Conservation (phyloP, 495 filamentous ascomycete species). For the Hypoxylon lienhwacheense region DNA sequence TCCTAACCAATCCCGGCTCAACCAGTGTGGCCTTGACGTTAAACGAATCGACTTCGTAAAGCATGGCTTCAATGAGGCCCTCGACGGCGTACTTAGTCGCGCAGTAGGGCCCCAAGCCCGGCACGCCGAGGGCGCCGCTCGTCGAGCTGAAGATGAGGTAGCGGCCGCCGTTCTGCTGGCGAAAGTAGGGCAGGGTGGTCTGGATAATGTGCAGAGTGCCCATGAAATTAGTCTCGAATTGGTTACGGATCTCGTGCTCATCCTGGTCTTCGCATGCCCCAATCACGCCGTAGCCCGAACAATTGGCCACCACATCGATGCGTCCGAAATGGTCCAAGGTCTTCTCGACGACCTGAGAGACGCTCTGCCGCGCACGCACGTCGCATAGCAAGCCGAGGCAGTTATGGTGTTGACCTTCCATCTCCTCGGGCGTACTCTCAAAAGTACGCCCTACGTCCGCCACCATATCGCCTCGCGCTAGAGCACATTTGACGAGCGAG, state of each 20-base stretch:
- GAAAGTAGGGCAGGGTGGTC: conserved; percentile 84
- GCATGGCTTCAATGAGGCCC: conserved; percentile 90
- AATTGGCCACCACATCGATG: conserved; percentile 90
- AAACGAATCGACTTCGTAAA: conserved; percentile 90
- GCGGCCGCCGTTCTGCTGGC: conserved; percentile 68
- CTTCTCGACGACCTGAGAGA: conserved; percentile 67
- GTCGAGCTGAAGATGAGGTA: conserved; percentile 95
- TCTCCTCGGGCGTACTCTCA: conserved; percentile 72
- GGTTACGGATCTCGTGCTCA: conserved; percentile 89
- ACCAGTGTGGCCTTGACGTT: conserved; percentile 91
- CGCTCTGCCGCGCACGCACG: conserved; percentile 78
- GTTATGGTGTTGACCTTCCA: conserved; percentile 66
- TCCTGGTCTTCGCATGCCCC: conserved; percentile 97
- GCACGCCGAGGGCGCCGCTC: conserved; percentile 84
- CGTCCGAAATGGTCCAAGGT: conserved; percentile 74
- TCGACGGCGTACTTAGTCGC: conserved; percentile 97
- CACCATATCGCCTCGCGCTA: conserved; percentile 85
- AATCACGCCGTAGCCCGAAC: conserved; percentile 89
- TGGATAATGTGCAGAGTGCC: conserved; percentile 93
- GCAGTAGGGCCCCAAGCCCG: conserved; percentile 89
- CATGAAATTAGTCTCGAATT: conserved; percentile 97
- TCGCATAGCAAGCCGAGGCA: conserved; percentile 86
- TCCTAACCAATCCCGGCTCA: conserved; percentile 82
- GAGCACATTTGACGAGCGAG: conserved; percentile 76
- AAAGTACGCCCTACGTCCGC: conserved; percentile 83